phyloP scores from a whole-genome alignment of 768 basidiomycete species.

The Russula vinacea region DNA sequence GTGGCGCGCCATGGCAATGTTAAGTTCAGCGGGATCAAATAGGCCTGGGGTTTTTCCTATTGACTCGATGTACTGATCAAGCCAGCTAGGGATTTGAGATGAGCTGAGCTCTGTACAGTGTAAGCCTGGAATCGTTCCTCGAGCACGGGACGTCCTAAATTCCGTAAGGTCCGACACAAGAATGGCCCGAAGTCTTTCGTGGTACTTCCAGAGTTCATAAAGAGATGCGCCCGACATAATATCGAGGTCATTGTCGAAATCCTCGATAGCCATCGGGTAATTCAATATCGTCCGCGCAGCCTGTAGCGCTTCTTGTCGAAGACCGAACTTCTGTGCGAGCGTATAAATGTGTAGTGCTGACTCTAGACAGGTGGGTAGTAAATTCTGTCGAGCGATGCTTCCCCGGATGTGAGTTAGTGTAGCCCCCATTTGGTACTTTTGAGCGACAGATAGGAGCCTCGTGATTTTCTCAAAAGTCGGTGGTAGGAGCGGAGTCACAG shows the following conservation, averaged over 20 bases:
- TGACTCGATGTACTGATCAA: conserved; percentile 5
- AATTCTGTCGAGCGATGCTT: not conserved
- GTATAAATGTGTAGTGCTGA: not conserved
- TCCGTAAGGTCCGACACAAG: not conserved
- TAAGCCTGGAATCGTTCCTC: not conserved
- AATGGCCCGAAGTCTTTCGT: not conserved
- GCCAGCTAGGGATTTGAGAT: conserved; percentile 1
- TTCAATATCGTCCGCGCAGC: not conserved
- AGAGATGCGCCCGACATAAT: not conserved
- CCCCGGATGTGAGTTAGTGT: not conserved
- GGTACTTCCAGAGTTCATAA: conserved; percentile 17
- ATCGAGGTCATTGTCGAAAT: not conserved
- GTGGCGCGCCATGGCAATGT: not conserved
- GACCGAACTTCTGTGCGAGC: not conserved
- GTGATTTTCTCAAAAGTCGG: not conserved
- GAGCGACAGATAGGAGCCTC: not conserved
- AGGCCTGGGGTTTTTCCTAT: not conserved
- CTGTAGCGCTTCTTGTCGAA: not conserved
- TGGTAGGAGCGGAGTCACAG: not conserved
- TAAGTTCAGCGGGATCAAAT: conserved; percentile 3
- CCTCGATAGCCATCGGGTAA: not conserved
- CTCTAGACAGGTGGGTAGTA: not conserved
- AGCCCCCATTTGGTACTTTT: not conserved
- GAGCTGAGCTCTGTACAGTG: not conserved
- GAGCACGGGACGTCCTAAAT: not conserved